A percentile compares a stretch with the other conserved stretches of the same genome.
Conservation (phyloP, 495 filamentous ascomycete species). For the Penicillium canariense region DNA sequence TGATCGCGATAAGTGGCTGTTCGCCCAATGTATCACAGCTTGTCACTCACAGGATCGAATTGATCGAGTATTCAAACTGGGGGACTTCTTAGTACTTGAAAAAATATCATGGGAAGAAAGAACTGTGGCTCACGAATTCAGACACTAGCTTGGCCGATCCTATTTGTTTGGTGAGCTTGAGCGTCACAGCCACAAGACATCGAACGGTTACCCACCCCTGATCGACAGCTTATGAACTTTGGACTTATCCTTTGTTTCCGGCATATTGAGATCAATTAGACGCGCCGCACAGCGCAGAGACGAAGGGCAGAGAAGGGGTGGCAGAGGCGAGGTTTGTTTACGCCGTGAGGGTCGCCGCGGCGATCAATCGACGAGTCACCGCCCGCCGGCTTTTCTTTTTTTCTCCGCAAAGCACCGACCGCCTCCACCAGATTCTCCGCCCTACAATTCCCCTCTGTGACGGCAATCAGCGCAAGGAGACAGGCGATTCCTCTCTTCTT, state of each 20-base stretch:
- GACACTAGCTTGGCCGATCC: constrained; percentile 84
- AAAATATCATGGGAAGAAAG: not conserved
- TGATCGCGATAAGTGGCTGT: constrained; percentile 12
- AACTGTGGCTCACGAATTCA: constrained; percentile 72
- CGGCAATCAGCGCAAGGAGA: not conserved
- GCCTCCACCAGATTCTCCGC: not conserved
- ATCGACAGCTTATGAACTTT: constrained; percentile 92
- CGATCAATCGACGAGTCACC: constrained; percentile 30
- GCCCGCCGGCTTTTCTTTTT: constrained; percentile 29
- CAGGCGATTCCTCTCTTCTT: constrained; percentile 15
- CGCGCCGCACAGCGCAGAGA: not conserved
- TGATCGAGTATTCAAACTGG: constrained; percentile 94
- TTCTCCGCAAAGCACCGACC: constrained; percentile 26
- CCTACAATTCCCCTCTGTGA: not conserved
- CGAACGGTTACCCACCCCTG: constrained; percentile 58
- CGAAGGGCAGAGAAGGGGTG: constrained; percentile 6
- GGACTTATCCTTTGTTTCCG: constrained; percentile 75
- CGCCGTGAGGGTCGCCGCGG: constrained; percentile 37
- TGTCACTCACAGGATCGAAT: constrained; percentile 72
- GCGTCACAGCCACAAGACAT: not conserved
- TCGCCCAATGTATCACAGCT: not conserved
- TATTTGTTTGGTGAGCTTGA: constrained; percentile 32
- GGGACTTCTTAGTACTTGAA: constrained; percentile 16
- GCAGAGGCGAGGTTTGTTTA: constrained; percentile 36
- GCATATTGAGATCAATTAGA: constrained; percentile 27